These are phyloP conservation scores for Aureobasidium namibiae DNA, from an alignment of 2,329 filamentous ascomycete genomes.

Conservation along the genomic window DNA sequence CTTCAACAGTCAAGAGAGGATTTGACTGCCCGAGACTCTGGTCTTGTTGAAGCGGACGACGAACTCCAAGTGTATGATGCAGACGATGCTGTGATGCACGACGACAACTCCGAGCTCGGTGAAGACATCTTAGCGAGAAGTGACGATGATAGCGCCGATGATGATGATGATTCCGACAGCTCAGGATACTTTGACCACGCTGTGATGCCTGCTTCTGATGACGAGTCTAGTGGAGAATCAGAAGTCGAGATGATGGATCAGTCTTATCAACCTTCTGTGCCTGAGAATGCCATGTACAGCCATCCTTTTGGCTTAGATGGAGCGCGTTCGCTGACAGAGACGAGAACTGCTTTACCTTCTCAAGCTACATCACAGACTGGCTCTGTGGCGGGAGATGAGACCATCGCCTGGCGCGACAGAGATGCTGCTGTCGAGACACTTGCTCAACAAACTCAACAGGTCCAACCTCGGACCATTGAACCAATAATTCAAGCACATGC, in stretches of 20 bases:
- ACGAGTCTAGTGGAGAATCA: neutral
- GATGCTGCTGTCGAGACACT: slow-evolving; percentile 11
- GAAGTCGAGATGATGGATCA: neutral
- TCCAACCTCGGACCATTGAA: neutral
- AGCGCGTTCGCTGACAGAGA: neutral
- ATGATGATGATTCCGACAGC: neutral
- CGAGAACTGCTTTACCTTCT: neutral
- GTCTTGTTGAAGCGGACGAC: neutral
- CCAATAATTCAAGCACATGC: slow-evolving; percentile 12
- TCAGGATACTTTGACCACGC: neutral
- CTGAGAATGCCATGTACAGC: slow-evolving; percentile 1
- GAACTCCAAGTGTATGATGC: neutral
- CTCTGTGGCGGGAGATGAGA: neutral
- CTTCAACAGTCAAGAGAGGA: slow-evolving; percentile 5
- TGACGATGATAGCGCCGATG: slow-evolving; percentile 1
- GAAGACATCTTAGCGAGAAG: neutral
- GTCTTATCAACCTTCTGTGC: slow-evolving; percentile 5
- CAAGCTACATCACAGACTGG: neutral
- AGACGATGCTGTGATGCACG: slow-evolving; percentile 3
- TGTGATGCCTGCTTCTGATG: neutral
- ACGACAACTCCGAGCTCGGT: neutral
- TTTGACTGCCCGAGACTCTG: neutral
- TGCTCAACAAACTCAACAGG: neutral
- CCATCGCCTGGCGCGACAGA: slow-evolving; percentile 3
- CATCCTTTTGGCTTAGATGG: neutral